These are phyloP conservation scores for Auricularia sp. DNA, from an alignment of 768 basidiomycete species.

Conservation along the genomic window DNA sequence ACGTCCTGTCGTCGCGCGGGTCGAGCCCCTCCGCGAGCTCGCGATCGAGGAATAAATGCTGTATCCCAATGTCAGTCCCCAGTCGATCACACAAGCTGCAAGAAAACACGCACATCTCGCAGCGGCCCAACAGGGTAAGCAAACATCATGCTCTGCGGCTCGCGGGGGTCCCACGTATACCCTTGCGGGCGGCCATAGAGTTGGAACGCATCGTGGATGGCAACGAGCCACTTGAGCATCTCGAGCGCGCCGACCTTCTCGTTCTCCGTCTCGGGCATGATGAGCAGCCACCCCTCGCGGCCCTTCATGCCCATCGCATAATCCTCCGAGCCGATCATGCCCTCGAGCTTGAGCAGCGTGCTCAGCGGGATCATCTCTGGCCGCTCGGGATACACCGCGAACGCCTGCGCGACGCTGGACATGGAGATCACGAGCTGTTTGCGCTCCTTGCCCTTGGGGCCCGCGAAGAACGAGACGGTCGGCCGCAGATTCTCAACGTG, in stretches of 20 bases:
- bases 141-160: constrained; percentile 80
- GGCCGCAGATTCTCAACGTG: constrained; percentile 18
- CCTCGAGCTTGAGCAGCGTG: constrained; percentile 88
- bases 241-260: constrained; percentile 45
- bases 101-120: constrained; percentile 55
- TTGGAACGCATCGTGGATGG: constrained; percentile 75
- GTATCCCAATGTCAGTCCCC: constrained; percentile 12
- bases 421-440: constrained; percentile 66
- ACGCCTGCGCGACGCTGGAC: constrained; percentile 66
- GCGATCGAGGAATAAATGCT: constrained; percentile 84
- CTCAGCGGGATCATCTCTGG: constrained; percentile 82
- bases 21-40: constrained; percentile 72
- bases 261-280: constrained; percentile 73
- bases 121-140: constrained; percentile 82
- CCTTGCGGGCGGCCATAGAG: constrained; percentile 80
- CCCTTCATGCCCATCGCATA: constrained; percentile 57
- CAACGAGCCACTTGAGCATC: constrained; percentile 86
- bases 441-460: constrained; percentile 62
- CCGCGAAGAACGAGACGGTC: constrained; percentile 48
- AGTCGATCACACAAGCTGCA: not conserved
- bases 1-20: constrained; percentile 68
- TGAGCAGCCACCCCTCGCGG: constrained; percentile 74
- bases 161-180: constrained; percentile 86
- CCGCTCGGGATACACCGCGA: constrained; percentile 93
- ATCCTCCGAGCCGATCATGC: constrained; percentile 66